Evolutionary conservation across 352 stramenopile genomes (phyloP).

Genomic region (Nothophytophthora sp.): DNA sequence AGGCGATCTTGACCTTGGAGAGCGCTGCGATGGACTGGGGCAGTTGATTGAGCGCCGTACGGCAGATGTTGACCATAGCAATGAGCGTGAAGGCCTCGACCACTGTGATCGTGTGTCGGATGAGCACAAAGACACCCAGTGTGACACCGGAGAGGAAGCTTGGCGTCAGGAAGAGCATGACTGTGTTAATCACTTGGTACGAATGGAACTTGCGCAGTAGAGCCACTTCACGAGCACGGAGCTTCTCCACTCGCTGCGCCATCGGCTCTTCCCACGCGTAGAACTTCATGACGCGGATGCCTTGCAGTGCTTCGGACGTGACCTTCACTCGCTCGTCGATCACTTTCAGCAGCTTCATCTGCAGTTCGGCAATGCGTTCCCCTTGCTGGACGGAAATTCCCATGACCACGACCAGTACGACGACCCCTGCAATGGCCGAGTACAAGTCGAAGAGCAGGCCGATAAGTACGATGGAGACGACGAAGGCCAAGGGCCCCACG

Average conservation of each 20-base stretch:
- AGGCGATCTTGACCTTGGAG: slow-evolving; percentile 22
- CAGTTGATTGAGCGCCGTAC: slow-evolving; percentile 8
- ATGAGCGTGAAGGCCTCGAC: slow-evolving; percentile 25
- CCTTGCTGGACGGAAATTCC: slow-evolving; percentile 9
- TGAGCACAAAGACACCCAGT: slow-evolving; percentile 40
- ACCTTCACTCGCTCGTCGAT: slow-evolving; percentile 88
- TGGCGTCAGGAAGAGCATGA: slow-evolving; percentile 52
- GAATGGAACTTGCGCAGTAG: slow-evolving; percentile 34
- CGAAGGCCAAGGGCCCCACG: slow-evolving; percentile 22
- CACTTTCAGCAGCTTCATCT: slow-evolving; percentile 14
- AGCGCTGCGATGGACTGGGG: slow-evolving; percentile 7
- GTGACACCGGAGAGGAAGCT: slow-evolving; percentile 30
- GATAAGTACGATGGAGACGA: slow-evolving; percentile 22
- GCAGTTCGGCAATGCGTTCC: slow-evolving; percentile 14
- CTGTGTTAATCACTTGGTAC: slow-evolving; percentile 58
- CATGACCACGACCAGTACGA: slow-evolving; percentile 21
- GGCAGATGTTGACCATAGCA: slow-evolving; percentile 25
- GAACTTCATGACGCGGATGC: slow-evolving; percentile 89
- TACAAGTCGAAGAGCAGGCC: slow-evolving; percentile 25
- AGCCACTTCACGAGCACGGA: slow-evolving; percentile 41
- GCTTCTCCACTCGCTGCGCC: slow-evolving; percentile 20
- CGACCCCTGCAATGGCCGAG: slow-evolving; percentile 5
- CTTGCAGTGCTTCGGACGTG: slow-evolving; percentile 90
- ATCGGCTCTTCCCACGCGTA: slow-evolving; percentile 75
- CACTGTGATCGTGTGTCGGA: slow-evolving; percentile 16